These are phyloP conservation scores for Globisporangium paddicum DNA, from an alignment of 352 stramenopile genomes.

Conservation along the genomic window DNA sequence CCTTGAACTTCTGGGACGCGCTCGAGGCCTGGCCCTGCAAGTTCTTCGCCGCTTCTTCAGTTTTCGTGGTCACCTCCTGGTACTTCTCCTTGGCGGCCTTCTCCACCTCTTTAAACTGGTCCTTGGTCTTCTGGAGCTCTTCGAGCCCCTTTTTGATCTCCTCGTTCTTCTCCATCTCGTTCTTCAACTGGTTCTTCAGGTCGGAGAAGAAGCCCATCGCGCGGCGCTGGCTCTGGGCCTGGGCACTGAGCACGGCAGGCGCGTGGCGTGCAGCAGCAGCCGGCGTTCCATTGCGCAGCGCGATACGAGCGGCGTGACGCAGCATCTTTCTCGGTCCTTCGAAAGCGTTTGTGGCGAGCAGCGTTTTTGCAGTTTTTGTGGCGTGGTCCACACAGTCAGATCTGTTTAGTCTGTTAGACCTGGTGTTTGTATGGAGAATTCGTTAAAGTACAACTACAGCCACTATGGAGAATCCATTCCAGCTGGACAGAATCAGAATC, in stretches of 20 bases:
- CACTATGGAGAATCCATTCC: not conserved
- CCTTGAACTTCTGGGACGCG: constrained; percentile 65
- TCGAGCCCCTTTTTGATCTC: constrained; percentile 78
- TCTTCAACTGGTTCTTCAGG: constrained; percentile 77
- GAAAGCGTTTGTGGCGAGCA: constrained; percentile 9
- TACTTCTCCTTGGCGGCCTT: constrained; percentile 64
- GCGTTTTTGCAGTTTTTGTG: no score
- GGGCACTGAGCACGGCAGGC: not conserved
- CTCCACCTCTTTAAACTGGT: constrained; percentile 62
- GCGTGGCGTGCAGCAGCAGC: not conserved
- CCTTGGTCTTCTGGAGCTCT: constrained; percentile 68
- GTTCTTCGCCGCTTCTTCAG: constrained; percentile 53
- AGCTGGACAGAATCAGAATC: not conserved
- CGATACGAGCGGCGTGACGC: constrained; percentile 18
- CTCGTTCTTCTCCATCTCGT: constrained; percentile 77
- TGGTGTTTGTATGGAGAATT: not conserved
- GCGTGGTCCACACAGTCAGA: not conserved
- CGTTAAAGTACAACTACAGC: not conserved
- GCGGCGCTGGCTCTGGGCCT: constrained; percentile 30
- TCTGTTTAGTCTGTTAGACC: no score
- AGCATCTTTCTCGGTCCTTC: constrained; percentile 18
- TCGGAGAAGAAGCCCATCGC: constrained; percentile 72
- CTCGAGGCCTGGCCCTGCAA: constrained; percentile 47
- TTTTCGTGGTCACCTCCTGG: constrained; percentile 49
- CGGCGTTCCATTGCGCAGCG: constrained; percentile 13